Evolutionary conservation across 1,139 yeast genomes (phyloP).

Genomic region (Diutina neorugosa): DNA sequence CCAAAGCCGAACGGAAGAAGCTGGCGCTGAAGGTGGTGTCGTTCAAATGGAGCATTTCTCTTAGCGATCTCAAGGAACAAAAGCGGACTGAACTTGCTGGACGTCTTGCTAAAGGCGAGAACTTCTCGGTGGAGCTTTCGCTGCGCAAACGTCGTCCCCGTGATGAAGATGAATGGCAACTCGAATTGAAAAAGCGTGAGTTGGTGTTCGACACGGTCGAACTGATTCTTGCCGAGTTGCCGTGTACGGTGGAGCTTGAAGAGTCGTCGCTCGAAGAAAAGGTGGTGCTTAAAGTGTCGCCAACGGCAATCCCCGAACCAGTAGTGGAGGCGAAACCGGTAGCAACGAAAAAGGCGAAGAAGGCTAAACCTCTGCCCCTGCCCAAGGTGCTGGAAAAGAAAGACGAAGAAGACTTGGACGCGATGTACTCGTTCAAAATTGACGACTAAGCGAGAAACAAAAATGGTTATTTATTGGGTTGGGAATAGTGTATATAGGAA

Average conservation of each 20-base stretch:
- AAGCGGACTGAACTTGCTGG: slow-evolving; percentile 23
- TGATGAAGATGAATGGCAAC: slow-evolving; percentile 12
- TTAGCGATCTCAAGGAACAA: slow-evolving; percentile 27
- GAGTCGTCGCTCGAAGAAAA: slow-evolving; percentile 18
- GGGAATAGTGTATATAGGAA: not conserved
- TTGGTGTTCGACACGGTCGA: slow-evolving; percentile 17
- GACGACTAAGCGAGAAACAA: slow-evolving; percentile 17
- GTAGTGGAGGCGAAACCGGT: slow-evolving; percentile 9
- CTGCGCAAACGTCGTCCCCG: not conserved
- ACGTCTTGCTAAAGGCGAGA: slow-evolving; percentile 22
- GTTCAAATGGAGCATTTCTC: slow-evolving; percentile 28
- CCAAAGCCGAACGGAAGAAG: slow-evolving; percentile 23
- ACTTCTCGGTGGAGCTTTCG: slow-evolving; percentile 13
- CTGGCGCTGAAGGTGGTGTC: slow-evolving; percentile 23
- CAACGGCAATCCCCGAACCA: slow-evolving; percentile 4
- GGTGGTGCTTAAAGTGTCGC: slow-evolving; percentile 10
- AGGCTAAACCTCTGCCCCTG: not conserved
- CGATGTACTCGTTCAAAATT: slow-evolving; percentile 29
- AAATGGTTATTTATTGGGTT: not conserved
- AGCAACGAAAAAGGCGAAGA: not conserved
- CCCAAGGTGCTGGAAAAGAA: slow-evolving; percentile 7
- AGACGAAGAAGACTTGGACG: slow-evolving; percentile 26
- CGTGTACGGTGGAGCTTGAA: slow-evolving; percentile 18
- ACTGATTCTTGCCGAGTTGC: slow-evolving; percentile 17
- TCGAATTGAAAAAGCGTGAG: slow-evolving; percentile 22